A percentile compares a stretch with the other conserved stretches of the same genome.
phyloP scores from a whole-genome alignment of 1,284 basidiomycete species.

The Mrakiaceae sp. region DNA sequence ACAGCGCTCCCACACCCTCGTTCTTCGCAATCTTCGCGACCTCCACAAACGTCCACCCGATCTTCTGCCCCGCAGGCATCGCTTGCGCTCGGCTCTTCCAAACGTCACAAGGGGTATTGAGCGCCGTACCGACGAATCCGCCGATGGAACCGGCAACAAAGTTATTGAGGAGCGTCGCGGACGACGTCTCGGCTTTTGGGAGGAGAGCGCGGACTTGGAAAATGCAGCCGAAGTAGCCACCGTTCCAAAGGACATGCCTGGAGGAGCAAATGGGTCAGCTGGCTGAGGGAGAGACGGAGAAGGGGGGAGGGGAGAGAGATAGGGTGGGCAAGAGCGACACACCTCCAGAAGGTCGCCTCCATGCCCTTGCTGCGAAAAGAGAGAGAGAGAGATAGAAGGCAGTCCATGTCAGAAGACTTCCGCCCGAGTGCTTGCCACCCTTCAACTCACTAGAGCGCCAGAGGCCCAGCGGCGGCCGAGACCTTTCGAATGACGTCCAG shows the following conservation, averaged over 20 bases:
- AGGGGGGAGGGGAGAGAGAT: not conserved
- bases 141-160: conserved; percentile 82
- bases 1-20: conserved; percentile 79
- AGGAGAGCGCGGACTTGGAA: conserved; percentile 66
- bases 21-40: conserved; percentile 78
- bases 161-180: conserved; percentile 74
- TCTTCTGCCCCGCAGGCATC: conserved; percentile 63
- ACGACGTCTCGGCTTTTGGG: conserved; percentile 68
- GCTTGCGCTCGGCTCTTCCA: conserved; percentile 86
- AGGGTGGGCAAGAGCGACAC: conserved; percentile 16
- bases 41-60: conserved; percentile 51
- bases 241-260: conserved; percentile 43
- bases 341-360: conserved; percentile 94
- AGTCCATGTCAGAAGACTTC: not conserved
- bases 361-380: conserved; percentile 49
- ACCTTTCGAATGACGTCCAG: conserved; percentile 78
- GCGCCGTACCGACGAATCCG: conserved; percentile 41
- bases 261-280: not conserved
- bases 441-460: conserved; percentile 55
- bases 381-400: conserved; percentile 23
- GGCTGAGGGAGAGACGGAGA: not conserved
- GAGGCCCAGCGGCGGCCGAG: conserved; percentile 59
- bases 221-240: conserved; percentile 86
- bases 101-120: conserved; percentile 45
- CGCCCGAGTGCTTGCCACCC: too few relatives aligned